Evolutionary conservation across 23 red algal genomes (phyloP), one percentile per base, ranked within the genome.

Genomic region (Gracilaria domingensis): DNA sequence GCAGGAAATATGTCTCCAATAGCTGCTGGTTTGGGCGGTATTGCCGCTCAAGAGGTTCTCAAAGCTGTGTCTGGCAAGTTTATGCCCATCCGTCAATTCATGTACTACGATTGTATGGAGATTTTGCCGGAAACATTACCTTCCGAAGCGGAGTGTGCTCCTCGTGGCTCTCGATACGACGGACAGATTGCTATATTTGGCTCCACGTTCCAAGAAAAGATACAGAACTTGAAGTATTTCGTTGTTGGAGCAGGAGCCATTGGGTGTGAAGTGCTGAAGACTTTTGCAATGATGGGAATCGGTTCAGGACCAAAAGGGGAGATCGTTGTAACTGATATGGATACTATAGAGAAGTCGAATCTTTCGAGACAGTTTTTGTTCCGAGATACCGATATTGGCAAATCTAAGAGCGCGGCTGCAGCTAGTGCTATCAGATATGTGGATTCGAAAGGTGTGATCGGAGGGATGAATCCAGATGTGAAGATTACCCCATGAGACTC

Each of bases 261-360:
- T 35, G 97, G 93, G 16, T 95, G 93, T 62, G 97, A 99, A 75
- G 87, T 99, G 72, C 73, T 99, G 17, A 99, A 99, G 77, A 95
- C 89, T 33, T 99, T 95, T 95, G 93, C 86, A 29, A 85, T 95
- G 89, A 99, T 99, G 97, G 97, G 97, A 33, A 61, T 99, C 37
- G 97, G 97, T 44, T 75, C 87, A 7, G 81, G 87, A 21, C 81
- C 75, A 18, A 51, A 88, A 24, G 97, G 97, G 12, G 71, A 82
- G 23, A 88, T 99, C n/a, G 47, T 91, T 21, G 88, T 99, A 42
- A 99, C 97, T 21, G 97, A 99, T 78, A 99, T 99, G 97, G 97
- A 99, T 81, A 88, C 86, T 12, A 99, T 99, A 48, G 97, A 99
- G 74, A 95, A 95, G 51, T 94, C 88, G 37, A 99, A 99, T 59